Evolutionary conservation across 106 monocot genomes (phyloP).

Genomic region (Dactylorhiza incarnata): DNA sequence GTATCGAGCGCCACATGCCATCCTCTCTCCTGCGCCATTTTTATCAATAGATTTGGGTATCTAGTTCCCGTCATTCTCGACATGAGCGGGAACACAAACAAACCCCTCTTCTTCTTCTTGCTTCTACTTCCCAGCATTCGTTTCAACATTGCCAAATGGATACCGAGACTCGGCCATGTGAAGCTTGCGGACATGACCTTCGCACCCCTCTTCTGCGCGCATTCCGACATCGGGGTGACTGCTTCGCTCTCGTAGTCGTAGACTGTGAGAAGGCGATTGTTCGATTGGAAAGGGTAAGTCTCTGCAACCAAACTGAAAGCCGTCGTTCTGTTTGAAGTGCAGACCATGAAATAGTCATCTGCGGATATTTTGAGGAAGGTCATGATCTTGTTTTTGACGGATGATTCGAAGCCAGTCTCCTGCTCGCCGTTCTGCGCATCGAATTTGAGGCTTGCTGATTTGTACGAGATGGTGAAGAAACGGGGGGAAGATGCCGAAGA

Average conservation of each 20-base stretch:
- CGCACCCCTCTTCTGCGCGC: conserved; percentile 35
- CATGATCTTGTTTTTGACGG: conserved; percentile 47
- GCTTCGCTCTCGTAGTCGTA: conserved; percentile 83
- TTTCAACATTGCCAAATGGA: conserved; percentile 32
- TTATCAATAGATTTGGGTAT: conserved; percentile 78
- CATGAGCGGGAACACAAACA: conserved; percentile 67
- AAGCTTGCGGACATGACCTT: conserved; percentile 45
- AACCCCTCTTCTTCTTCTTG: conserved; percentile 31
- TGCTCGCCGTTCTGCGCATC: conserved; percentile 16
- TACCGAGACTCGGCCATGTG: conserved; percentile 63
- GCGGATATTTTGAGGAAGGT: conserved; percentile 37
- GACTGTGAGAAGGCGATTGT: conserved; percentile 54
- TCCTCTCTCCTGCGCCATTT: conserved; percentile 52
- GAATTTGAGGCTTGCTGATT: conserved; percentile 35
- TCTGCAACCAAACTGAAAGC: conserved; percentile 74
- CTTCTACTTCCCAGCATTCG: conserved; percentile 30
- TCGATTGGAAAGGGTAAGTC: conserved; percentile 49
- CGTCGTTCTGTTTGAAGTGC: conserved; percentile 51
- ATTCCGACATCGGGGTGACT: conserved; percentile 32
- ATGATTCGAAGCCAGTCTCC: conserved; percentile 26
- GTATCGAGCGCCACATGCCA: conserved; percentile 75
- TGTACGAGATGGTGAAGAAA: conserved; percentile 52
- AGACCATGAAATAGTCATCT: conserved; percentile 63
- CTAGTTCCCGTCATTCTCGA: conserved; percentile 57
- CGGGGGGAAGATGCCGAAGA: conserved; percentile 11